Conservation (phyloP, 2,329 filamentous ascomycete genomes). For the Dactylellina haptotyla region DNA sequence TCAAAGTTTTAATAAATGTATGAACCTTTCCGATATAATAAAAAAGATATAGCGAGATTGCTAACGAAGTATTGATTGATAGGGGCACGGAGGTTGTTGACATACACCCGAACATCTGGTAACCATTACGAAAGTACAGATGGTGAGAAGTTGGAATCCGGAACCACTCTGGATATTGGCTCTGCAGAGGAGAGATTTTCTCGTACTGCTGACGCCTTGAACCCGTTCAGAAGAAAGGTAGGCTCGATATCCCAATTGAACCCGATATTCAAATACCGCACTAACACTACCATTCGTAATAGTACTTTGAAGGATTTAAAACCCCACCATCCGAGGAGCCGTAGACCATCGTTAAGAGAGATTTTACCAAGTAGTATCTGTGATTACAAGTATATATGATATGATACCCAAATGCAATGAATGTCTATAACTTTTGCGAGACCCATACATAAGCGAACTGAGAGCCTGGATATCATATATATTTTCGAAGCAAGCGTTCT, state of each 20-base stretch:
- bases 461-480: no score
- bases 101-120: conserved; percentile 78
- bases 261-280: background rate
- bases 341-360: background rate
- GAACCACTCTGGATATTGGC: conserved; percentile 59
- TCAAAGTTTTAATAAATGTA: conserved; percentile 90
- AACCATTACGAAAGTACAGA: conserved; percentile 59
- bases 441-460: no score
- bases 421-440: background rate
- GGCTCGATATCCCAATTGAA: conserved; percentile 7
- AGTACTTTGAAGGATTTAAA: conserved; percentile 64
- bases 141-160: conserved; percentile 56
- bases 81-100: conserved; percentile 87
- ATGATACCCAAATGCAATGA: background rate
- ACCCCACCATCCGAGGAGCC: conserved; percentile 36
- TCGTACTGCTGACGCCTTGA: conserved; percentile 72
- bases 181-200: conserved; percentile 61
- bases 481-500: background rate
- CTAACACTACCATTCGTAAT: conserved; percentile 10
- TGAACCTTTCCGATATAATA: conserved; percentile 55
- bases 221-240: conserved; percentile 71
- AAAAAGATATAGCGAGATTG: conserved; percentile 23
- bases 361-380: background rate
- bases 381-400: background rate
- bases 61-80: background rate